phyloP scores from a whole-genome alignment of 495 filamentous ascomycete species.

The Hyaloscypha variabilis region DNA sequence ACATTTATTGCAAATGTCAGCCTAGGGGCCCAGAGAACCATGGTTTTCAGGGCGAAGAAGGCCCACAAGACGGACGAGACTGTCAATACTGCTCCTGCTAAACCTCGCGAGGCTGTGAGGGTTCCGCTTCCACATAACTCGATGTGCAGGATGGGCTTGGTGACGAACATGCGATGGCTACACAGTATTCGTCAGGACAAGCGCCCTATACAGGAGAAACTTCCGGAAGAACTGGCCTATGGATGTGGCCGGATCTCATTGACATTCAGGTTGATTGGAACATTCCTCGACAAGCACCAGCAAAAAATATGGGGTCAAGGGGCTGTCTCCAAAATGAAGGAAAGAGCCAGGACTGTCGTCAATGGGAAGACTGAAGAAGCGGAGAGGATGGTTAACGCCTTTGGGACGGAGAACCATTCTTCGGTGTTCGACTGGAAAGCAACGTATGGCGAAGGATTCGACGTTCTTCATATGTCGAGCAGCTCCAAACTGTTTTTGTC shows the following conservation, averaged over 20 bases:
- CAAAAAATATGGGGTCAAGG: constrained; percentile 89
- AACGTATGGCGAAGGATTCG: constrained; percentile 79
- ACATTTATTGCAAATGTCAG: constrained; percentile 91
- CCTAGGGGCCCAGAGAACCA: constrained; percentile 86
- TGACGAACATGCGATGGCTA: constrained; percentile 85
- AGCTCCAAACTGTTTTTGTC: constrained; percentile 56
- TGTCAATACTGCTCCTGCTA: constrained; percentile 17
- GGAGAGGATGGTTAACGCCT: constrained; percentile 72
- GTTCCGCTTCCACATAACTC: constrained; percentile 85
- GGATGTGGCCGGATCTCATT: constrained; percentile 83
- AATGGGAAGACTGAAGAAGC: constrained; percentile 69
- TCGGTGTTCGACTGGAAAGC: constrained; percentile 76
- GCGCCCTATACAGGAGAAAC: constrained; percentile 64
- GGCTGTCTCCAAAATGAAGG: constrained; percentile 65
- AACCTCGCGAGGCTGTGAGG: constrained; percentile 58
- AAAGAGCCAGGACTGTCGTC: constrained; percentile 60
- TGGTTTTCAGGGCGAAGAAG: constrained; percentile 87
- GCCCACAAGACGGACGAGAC: constrained; percentile 27
- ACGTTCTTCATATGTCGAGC: constrained; percentile 75
- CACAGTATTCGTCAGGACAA: constrained; percentile 91
- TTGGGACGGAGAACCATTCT: constrained; percentile 82
- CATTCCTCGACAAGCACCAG: constrained; percentile 67
- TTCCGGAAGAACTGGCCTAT: constrained; percentile 69
- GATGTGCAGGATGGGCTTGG: constrained; percentile 78
- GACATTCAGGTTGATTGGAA: constrained; percentile 90